Base-by-base conservation (phyloP, 169 alveolate genomes). In the Eimeria nieschulzi region DNA sequence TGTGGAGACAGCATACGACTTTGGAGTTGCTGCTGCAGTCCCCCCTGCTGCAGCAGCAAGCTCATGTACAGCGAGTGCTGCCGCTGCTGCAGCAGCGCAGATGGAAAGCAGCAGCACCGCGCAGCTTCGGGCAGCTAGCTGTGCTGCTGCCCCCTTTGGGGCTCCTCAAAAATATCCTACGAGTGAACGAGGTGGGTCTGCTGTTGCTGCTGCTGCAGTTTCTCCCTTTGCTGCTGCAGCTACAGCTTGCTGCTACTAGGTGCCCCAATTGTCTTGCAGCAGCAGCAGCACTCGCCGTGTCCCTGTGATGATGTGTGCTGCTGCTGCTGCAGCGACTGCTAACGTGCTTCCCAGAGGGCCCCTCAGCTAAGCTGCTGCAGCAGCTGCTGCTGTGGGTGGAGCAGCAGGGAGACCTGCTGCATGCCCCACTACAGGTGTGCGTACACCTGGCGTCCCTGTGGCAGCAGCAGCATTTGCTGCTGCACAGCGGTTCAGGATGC, bases 391-490 rank as follows among this genome's bases (percentile, higher is more conserved):
- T 26, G 73, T 79, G 87, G 87, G 73, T 59, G 66, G 61, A 79
- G 73, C 75, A 26, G 75, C 87, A 79, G 17, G 75, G 61, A 8
- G 87, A 79, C 15, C 51, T 79, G 73, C 87, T 79, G 87, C 75
- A 79, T 12, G 75, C 87, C 59, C 87, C 87, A 54, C 75, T 79
- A 73, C 87, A 79, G 75, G 87, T 79, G 59, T 79, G 87, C 75
- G 73, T 79, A 39, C 87, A 79, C 56, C 73, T 79, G 87, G 87
- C 73, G 7, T 21, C 75, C 13, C 17, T 79, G 51, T 79, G 87
- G 87, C 75, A 79, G 87, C 75, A 79, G 87, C 87, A 59, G 87
- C 87, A 56, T 26, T 59, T 59, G 73, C 87, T 79, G 87, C 87
- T 56, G 87, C 87, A 19, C 59, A 56, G 46, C 9, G 19, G 70